Base-by-base conservation (phyloP, 805 yeast species). In the Ogataea pilisensis region DNA sequence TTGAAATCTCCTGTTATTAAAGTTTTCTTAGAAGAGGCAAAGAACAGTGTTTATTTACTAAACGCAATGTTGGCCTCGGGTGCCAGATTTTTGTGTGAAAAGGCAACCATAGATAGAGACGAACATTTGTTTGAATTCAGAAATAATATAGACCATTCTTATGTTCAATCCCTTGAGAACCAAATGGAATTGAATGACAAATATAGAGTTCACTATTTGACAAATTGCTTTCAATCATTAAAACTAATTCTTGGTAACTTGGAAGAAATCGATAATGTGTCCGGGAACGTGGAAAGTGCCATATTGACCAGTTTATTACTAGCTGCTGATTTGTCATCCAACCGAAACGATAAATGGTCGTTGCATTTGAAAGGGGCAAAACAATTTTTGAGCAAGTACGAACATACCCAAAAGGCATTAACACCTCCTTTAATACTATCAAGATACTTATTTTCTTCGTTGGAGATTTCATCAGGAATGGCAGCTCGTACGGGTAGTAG, bases 41-140 rank as follows among this genome's bases (percentile, higher is more conserved):
- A 43, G 29, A 67, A 72, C 19, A 84, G 80, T 48, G 65, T 79
- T 0, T 82, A 79, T 54, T 55, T 83, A 11, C 60, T 82, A 34
- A 81, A 84, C 31, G 86, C 87, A 0, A 73, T 82, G 25, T 55
- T 84, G 28, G 85, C 90, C 0, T 81, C 80, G 28, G 89, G 90
- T 5, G 88, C 89, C 0, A 68, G 79, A 31, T 68, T 73, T 13
- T 41, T 58, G 16, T 50, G 52, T 17, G 61, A 57, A 32, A 55
- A 54, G 39, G 54, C 58, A 8, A 42, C 48, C 2, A 47, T 53
- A 5, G 57, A 56, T 31, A 44, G 40, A 31, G 50, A 47, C 7
- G 29, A 29, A 2, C 47, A 46, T 29, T 16, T 46, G n/a, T 18
- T 35, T 4, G 31, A 14, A n/a, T 37, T 32, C 2, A 22, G 38